These are phyloP conservation scores for Gillenia trifoliata DNA, from an alignment of 306 rosid genomes.

Conservation along the genomic window DNA sequence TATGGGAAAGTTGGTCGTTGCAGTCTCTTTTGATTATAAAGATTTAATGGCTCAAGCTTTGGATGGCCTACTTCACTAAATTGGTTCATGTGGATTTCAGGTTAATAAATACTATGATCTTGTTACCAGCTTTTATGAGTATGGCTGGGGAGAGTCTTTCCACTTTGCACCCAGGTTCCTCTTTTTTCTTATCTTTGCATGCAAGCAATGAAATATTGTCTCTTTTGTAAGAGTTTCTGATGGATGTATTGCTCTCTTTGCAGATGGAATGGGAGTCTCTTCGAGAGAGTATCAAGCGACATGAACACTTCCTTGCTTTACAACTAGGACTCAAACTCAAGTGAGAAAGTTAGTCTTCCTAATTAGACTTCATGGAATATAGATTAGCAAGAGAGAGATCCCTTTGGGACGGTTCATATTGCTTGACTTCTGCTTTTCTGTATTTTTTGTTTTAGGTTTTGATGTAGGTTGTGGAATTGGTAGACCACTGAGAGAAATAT, in stretches of 20 bases:
- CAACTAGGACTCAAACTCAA: constrained; percentile 71
- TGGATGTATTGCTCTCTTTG: constrained; percentile 3
- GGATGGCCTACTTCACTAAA: constrained; percentile 8
- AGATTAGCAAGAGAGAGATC: neutral
- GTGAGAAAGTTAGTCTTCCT: constrained; percentile 62
- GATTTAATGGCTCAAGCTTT: neutral
- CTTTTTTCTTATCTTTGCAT: neutral
- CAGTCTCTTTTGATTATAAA: neutral
- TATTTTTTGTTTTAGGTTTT: constrained; percentile 50
- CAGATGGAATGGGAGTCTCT: constrained; percentile 94
- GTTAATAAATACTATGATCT: constrained; percentile 93
- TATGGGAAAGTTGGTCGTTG: neutral
- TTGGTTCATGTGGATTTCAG: constrained; percentile 42
- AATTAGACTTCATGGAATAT: constrained; percentile 9
- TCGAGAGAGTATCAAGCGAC: constrained; percentile 87
- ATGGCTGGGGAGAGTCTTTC: constrained; percentile 98
- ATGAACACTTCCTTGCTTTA: constrained; percentile 92
- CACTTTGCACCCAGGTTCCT: constrained; percentile 88
- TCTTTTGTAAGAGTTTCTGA: neutral
- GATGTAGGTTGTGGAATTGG: constrained; percentile 97
- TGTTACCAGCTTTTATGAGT: constrained; percentile 91
- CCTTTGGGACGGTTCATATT: neutral
- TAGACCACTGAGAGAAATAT: constrained; percentile 83
- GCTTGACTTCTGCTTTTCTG: neutral
- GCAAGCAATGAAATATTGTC: neutral